phyloP scores from a whole-genome alignment of 495 filamentous ascomycete genomes.

The Penicillium longicatenatum region DNA sequence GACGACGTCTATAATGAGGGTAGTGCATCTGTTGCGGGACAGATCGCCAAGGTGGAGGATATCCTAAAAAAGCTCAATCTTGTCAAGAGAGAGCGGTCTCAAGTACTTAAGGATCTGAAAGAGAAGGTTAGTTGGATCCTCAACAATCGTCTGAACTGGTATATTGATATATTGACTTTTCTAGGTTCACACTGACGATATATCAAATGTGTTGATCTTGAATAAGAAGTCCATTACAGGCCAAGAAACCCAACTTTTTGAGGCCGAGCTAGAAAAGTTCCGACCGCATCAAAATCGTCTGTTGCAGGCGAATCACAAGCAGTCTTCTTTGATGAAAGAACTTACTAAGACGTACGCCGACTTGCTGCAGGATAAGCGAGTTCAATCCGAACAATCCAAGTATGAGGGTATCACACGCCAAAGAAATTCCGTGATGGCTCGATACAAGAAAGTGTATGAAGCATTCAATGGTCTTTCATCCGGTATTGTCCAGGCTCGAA shows the following conservation, averaged over 20 bases:
- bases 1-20: slow-evolving; percentile 90
- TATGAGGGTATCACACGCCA: slow-evolving; percentile 88
- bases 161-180: not conserved
- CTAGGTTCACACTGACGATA: slow-evolving; percentile 95
- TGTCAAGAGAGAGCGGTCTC: slow-evolving; percentile 84
- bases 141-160: not conserved
- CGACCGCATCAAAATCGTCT: slow-evolving; percentile 88
- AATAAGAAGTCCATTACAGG: slow-evolving; percentile 90
- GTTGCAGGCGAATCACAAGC: slow-evolving; percentile 91
- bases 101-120: slow-evolving; percentile 95
- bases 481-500: slow-evolving; percentile 80
- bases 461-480: slow-evolving; percentile 89
- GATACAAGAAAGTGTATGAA: slow-evolving; percentile 90
- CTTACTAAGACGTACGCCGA: slow-evolving; percentile 84
- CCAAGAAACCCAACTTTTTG: slow-evolving; percentile 87
- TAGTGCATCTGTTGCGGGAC: slow-evolving; percentile 77
- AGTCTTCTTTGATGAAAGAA: slow-evolving; percentile 91
- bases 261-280: slow-evolving; percentile 94
- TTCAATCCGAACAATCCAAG: slow-evolving; percentile 89
- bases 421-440: slow-evolving; percentile 75
- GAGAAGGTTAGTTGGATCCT: slow-evolving; percentile 71
- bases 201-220: slow-evolving; percentile 92
- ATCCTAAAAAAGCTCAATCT: slow-evolving; percentile 88
- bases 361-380: slow-evolving; percentile 90
- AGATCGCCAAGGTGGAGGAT: slow-evolving; percentile 87